Conservation (phyloP, 371 early-diverging fungal genomes). For the Mycotypha africana region DNA sequence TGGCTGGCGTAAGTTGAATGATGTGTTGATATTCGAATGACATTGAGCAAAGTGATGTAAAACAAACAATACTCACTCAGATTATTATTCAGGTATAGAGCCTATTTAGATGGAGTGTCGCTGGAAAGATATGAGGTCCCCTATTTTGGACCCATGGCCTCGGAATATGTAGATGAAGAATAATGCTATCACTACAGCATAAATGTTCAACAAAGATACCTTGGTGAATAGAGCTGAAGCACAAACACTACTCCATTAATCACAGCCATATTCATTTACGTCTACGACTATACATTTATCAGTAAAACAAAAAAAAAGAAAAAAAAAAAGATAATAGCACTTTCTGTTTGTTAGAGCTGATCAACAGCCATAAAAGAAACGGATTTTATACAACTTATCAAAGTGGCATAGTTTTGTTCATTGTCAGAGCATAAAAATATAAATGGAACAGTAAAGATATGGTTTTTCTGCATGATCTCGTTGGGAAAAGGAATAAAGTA, state of each 20-base stretch:
- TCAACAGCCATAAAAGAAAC: too few species aligned
- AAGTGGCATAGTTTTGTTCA: too few species aligned
- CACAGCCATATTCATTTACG: too few species aligned
- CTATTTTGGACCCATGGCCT: constrained; percentile 53
- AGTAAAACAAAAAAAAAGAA: neutral
- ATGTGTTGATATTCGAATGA: too few species aligned
- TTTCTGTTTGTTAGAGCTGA: neutral
- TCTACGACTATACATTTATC: too few species aligned
- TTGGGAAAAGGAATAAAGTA: too few species aligned
- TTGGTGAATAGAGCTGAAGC: too few species aligned
- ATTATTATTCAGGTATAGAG: constrained; percentile 47
- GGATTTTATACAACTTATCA: too few species aligned
- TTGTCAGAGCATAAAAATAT: neutral
- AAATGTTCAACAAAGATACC: too few species aligned
- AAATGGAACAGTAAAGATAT: neutral
- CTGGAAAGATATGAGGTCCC: constrained; percentile 59
- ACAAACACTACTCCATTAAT: too few species aligned
- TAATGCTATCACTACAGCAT: constrained; percentile 13
- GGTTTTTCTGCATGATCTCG: too few species aligned
- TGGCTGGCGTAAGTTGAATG: constrained; percentile 39
- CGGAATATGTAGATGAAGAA: constrained; percentile 60
- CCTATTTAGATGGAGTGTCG: constrained; percentile 59
- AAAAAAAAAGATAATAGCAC: neutral
- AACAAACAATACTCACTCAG: too few species aligned
- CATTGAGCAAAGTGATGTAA: neutral